Percentiles rank a stretch among this genome's conserved stretches.
These are phyloP conservation scores for Pseudocercospora eumusae DNA, from an alignment of 2,329 filamentous ascomycete species.

Conservation along the genomic window DNA sequence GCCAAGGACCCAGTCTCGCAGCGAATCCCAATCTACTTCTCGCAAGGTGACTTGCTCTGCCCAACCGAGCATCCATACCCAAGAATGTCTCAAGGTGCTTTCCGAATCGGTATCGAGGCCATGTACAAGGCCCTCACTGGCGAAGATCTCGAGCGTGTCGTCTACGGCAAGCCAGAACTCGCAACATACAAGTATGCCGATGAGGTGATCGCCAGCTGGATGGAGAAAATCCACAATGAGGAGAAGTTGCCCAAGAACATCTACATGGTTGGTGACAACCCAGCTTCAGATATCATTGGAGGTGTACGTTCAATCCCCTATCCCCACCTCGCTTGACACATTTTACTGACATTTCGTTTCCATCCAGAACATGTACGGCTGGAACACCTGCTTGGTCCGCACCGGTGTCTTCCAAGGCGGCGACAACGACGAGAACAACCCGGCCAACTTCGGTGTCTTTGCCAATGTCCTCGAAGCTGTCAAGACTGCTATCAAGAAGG, in stretches of 20 bases:
- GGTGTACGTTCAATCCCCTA: constrained; percentile 43
- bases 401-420: constrained; percentile 78
- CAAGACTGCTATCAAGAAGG: constrained; percentile 65
- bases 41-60: constrained; percentile 65
- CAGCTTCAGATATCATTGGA: constrained; percentile 71
- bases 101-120: constrained; percentile 72
- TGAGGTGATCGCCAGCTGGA: constrained; percentile 71
- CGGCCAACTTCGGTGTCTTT: constrained; percentile 76
- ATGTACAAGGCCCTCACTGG: constrained; percentile 72
- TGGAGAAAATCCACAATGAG: constrained; percentile 73
- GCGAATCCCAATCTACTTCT: constrained; percentile 75
- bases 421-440: constrained; percentile 74
- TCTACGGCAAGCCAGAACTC: constrained; percentile 73
- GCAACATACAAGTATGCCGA: constrained; percentile 80
- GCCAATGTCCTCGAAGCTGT: constrained; percentile 71
- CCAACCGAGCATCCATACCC: constrained; percentile 56
- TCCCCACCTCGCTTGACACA: too few relatives aligned
- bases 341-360: not conserved
- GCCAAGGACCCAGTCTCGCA: constrained; percentile 65
- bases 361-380: constrained; percentile 69
- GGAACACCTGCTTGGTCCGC: constrained; percentile 77
- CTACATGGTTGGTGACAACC: constrained; percentile 78
- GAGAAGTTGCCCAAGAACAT: constrained; percentile 68
- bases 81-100: constrained; percentile 72
- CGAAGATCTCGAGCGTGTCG: constrained; percentile 70